phyloP scores from a whole-genome alignment of 176 grass and related monocot genomes.

The Oryza glaberrima region DNA sequence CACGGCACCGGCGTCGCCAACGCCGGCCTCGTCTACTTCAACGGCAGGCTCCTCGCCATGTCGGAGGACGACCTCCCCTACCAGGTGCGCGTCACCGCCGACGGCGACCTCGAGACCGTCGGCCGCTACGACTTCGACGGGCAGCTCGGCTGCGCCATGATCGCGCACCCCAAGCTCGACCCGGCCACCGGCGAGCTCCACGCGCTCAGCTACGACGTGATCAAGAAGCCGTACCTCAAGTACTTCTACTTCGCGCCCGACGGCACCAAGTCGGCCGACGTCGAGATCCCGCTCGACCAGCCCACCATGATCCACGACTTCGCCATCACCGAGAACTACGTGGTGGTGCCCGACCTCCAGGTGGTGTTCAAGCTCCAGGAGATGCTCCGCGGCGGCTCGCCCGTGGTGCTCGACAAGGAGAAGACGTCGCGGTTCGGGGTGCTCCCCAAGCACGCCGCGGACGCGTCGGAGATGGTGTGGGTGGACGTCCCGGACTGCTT shows the following conservation, averaged over 20 bases:
- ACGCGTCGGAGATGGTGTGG: conserved; percentile 76
- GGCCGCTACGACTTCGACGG: conserved; percentile 76
- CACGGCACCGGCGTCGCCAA: conserved; percentile 82
- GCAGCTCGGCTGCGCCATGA: conserved; percentile 74
- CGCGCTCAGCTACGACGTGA: conserved; percentile 95
- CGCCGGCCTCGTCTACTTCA: conserved; percentile 84
- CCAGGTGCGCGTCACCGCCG: conserved; percentile 60
- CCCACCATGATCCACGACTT: conserved; percentile 99
- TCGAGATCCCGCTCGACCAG: conserved; percentile 86
- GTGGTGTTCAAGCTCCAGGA: conserved; percentile 94
- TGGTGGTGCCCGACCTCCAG: conserved; percentile 87
- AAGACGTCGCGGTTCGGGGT: conserved; percentile 86
- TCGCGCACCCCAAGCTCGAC: conserved; percentile 90
- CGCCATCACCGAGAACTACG: conserved; percentile 84
- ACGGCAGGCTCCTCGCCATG: conserved; percentile 87
- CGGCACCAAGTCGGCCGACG: conserved; percentile 75
- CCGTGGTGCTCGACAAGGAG: conserved; percentile 74
- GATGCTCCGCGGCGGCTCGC: conserved; percentile 90
- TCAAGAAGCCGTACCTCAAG: conserved; percentile 85
- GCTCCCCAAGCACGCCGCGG: conserved; percentile 70
- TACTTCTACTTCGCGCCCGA: conserved; percentile 79
- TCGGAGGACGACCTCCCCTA: conserved; percentile 95
- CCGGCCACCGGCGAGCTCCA: conserved; percentile 65
- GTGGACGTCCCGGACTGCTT: conserved; percentile 96
- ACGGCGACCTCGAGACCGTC: conserved; percentile 74